phyloP scores from a whole-genome alignment of 225 moss, liverwort and hornwort species.

The Climacium dendroides region DNA sequence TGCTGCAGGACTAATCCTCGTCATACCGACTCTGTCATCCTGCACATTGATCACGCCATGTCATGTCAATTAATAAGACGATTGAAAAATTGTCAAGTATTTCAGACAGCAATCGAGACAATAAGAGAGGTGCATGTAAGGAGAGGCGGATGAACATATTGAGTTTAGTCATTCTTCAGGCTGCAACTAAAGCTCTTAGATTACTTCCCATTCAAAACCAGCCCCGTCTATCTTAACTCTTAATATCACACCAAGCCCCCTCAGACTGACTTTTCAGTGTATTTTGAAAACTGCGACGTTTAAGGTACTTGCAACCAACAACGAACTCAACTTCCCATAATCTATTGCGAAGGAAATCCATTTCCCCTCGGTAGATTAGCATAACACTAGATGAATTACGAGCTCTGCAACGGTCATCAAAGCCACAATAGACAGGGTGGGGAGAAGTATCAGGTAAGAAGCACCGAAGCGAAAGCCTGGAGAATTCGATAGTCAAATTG shows the following conservation, averaged over 20 bases:
- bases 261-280: too few relatives aligned
- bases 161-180: neutral
- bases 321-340: neutral
- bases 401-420: neutral
- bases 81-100: neutral
- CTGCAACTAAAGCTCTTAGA: neutral
- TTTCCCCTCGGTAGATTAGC: neutral
- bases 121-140: neutral
- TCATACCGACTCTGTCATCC: constrained; percentile 27
- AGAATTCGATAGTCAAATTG: neutral
- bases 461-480: neutral
- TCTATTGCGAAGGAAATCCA: neutral
- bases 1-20: constrained; percentile 26
- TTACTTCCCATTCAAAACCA: neutral
- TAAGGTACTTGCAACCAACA: neutral
- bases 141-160: neutral
- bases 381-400: neutral
- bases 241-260: neutral
- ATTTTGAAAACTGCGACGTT: neutral
- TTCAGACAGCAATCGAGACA: neutral
- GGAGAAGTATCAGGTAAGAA: neutral
- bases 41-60: neutral
- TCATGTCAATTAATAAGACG: neutral
- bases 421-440: neutral
- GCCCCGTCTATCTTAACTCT: neutral